Base-by-base conservation (phyloP, 345 rosid species). In the Eucalyptus urophylla region DNA sequence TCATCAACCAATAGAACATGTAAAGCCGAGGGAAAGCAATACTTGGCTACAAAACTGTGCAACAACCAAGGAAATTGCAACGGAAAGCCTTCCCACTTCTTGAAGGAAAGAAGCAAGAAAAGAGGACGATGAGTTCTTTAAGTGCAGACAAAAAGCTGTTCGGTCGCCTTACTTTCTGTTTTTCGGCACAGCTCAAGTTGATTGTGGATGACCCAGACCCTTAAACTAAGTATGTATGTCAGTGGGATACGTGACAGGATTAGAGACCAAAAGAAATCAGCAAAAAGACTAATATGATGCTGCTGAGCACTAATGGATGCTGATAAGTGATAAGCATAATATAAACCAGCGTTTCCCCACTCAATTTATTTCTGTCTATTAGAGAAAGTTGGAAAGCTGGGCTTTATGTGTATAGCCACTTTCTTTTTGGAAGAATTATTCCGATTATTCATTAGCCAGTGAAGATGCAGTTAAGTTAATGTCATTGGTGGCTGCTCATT, bases 161-260 rank as follows among this genome's bases (percentile, higher is more conserved):
- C 33, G 47, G 88, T 90, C 29, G 85, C 86, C 80, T 91, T 49
- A 67, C 88, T 88, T 88, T 67, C 45, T 27, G 5, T 86, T 86
- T 21, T 54, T 89, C 33, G 62, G 31, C 80, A 43, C 58, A 25
- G 83, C 29, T 76, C 83, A 40, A 76, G 83, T 40, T 76, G 83
- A 27, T 88, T 65, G 94, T 93, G 94, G 95, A 92, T 91, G 89
- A 65, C 86, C 81, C 81, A 40, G 92, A 89, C 49, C 92, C 93
- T 91, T 92, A 93, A 93, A 92, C 90, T 88, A 91, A 89, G 95
- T 47, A 87, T 91, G 88, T 89, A 86, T 93, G 95, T 93, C 91
- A 90, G 93, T 88, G 89, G 89, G 76, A 72, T 58, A 72, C 90
- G 86, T 92, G 94, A 90, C 93, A 93, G 31, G 91, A 69, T 91